Conservation (phyloP, 495 filamentous ascomycete genomes). For the Amniculicola lignicola region DNA sequence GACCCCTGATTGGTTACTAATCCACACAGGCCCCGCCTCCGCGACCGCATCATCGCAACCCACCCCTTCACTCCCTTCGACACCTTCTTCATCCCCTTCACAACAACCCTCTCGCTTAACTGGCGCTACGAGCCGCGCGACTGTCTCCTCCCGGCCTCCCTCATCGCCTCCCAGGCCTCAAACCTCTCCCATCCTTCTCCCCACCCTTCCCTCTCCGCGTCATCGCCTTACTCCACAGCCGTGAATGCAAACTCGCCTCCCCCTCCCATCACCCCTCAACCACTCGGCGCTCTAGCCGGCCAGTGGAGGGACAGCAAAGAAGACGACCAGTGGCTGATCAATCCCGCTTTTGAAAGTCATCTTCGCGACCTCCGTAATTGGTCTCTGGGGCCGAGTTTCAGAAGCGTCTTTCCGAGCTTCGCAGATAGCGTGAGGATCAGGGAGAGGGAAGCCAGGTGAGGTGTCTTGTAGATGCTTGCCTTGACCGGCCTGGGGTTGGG, state of each 20-base stretch:
- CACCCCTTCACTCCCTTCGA: slow-evolving; percentile 61
- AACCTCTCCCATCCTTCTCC: no score
- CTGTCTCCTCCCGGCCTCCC: slow-evolving; percentile 35
- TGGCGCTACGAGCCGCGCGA: slow-evolving; percentile 66
- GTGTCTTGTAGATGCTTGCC: slow-evolving; percentile 6
- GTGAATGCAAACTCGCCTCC: slow-evolving; percentile 26
- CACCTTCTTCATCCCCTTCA: slow-evolving; percentile 76
- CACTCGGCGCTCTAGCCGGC: slow-evolving; percentile 11
- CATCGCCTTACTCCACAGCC: slow-evolving; percentile 21
- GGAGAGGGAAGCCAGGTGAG: slow-evolving; percentile 16
- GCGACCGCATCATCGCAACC: slow-evolving; percentile 55
- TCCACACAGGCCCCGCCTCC: slow-evolving; percentile 59
- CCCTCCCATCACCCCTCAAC: slow-evolving; percentile 10
- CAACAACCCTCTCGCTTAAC: slow-evolving; percentile 65
- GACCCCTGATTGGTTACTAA: slow-evolving; percentile 1
- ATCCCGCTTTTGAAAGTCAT: slow-evolving; percentile 77
- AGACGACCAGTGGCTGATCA: slow-evolving; percentile 63
- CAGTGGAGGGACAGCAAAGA: slow-evolving; percentile 39
- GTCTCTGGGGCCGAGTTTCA: slow-evolving; percentile 70
- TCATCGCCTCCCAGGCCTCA: slow-evolving; percentile 8
- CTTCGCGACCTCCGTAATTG: slow-evolving; percentile 66
- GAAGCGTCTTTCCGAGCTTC: slow-evolving; percentile 58
- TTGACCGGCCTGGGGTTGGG: no score
- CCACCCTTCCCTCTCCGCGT: slow-evolving; percentile 22
- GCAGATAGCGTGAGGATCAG: slow-evolving; percentile 53